phyloP scores from a whole-genome alignment of 106 monocot species.

The Dendrobium nobile region DNA sequence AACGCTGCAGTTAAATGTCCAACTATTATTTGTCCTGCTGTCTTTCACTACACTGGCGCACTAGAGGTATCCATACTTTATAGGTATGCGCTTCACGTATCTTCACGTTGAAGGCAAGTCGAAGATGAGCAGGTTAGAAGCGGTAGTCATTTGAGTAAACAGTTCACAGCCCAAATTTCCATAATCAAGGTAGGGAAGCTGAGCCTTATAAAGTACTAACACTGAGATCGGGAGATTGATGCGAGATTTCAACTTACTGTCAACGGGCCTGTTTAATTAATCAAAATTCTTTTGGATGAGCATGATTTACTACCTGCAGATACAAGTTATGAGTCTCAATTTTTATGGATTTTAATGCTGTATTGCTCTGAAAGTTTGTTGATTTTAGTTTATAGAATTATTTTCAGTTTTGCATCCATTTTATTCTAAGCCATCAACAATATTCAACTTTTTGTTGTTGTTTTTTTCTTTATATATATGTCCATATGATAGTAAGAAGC shows the following conservation, averaged over 20 bases:
- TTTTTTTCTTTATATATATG: background rate
- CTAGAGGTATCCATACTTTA: background rate
- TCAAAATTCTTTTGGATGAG: background rate
- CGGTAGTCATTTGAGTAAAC: no score
- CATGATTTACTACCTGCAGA: background rate
- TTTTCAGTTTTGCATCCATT: background rate
- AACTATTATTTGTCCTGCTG: background rate
- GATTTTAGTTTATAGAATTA: background rate
- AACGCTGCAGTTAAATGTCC: background rate
- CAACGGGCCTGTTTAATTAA: background rate
- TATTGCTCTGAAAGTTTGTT: background rate
- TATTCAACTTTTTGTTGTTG: background rate
- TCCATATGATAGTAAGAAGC: background rate
- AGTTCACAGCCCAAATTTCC: no score
- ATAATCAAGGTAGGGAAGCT: no score
- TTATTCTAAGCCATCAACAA: background rate
- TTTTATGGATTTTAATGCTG: background rate
- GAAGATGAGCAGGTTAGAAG: no score
- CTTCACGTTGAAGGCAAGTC: background rate
- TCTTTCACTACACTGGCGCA: background rate
- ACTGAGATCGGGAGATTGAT: background rate
- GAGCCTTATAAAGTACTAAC: no score
- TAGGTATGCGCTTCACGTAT: background rate
- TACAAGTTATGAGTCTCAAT: background rate
- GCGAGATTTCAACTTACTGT: background rate